phyloP scores from a whole-genome alignment of 1,284 basidiomycete genomes.

The Ceratobasidium sp. region DNA sequence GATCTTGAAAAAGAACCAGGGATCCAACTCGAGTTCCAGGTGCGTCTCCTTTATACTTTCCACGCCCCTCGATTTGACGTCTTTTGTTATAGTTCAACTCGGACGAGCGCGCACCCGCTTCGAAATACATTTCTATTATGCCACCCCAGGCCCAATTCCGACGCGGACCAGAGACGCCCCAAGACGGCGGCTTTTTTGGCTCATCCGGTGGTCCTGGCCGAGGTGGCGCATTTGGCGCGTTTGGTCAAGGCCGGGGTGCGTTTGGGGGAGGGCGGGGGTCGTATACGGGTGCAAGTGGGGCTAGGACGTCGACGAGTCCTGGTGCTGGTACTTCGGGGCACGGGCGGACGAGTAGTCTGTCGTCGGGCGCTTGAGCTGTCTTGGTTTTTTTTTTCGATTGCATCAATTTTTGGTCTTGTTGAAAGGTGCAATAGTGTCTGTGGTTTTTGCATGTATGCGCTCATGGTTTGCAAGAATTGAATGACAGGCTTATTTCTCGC shows the following conservation, averaged over 20 bases:
- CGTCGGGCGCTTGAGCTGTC: constrained; percentile 11
- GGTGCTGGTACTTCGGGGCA: constrained; percentile 9
- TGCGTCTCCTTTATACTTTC: constrained; percentile 54
- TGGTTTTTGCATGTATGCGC: neutral
- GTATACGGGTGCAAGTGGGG: constrained; percentile 6
- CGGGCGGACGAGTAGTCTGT: constrained; percentile 15
- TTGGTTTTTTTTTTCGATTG: neutral
- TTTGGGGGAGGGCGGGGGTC: constrained; percentile 45
- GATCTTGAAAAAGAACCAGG: constrained; percentile 83
- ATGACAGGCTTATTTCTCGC: constrained; percentile 9
- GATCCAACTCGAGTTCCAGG: constrained; percentile 91
- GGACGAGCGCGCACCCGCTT: constrained; percentile 80
- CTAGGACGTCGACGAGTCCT: neutral
- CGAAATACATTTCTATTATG: constrained; percentile 85
- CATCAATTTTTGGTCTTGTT: neutral
- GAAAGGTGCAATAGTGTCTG: neutral
- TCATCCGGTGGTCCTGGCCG: constrained; percentile 14
- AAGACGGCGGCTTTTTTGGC: neutral
- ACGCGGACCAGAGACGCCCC: constrained; percentile 55
- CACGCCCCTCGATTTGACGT: neutral
- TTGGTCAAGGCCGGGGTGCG: constrained; percentile 44
- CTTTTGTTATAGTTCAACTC: constrained; percentile 73
- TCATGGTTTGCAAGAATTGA: neutral
- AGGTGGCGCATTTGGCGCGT: constrained; percentile 46
- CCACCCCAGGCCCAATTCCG: constrained; percentile 64